Base-by-base conservation (phyloP, 2,329 filamentous ascomycete genomes). In the Septoria linicola region DNA sequence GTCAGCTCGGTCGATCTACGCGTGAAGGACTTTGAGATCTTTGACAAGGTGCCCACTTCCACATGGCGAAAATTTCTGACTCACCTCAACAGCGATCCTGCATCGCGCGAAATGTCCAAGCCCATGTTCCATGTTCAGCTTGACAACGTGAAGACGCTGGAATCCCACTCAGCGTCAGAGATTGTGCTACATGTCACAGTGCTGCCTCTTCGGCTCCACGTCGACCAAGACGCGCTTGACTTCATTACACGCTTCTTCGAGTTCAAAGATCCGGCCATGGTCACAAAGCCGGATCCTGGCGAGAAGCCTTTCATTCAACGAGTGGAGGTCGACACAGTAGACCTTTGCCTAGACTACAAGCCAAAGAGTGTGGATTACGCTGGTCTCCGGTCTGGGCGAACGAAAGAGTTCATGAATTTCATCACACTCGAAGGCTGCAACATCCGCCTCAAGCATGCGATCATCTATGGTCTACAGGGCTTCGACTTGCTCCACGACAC, bases 371-470 rank as follows among this genome's bases (percentile, higher is more conserved):
- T 99, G 14, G 92, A 99, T 69, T 99, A 99, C 62, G 88, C 85
- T 0, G 91, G 91, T 3, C 80, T 99, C 3, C 84, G 91, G 20
- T 96, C 93, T 1, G 93, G 93, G 1, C 89, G 89, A 59, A 97
- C 93, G 0, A 95, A 89, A 0, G 93, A 99, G 68, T 95, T 99
- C 65, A 97, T 97, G 91, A 99, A 99, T 69, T 96, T 99, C 67
- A 80, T 99, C 58, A 88, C 92, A 11, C 80, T 99, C 1, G 93
- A 99, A 61, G 85, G 88, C 59, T 84, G 93, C 2, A 84, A 92
- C 54, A 87, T 99, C 79, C 81, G 87, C 5, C 79, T 99, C 46
- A 82, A 88, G 10, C 91, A 92, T 67, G 87, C 88, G 20, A 97
- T 99, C 60, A 83, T 97, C 30, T 96, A 97, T 61, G 93, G 95